A percentile compares a stretch with the other conserved stretches of the same genome.
Conservation (phyloP, 192 early-diverging fungal species). For the Rhizophlyctis rosea region DNA sequence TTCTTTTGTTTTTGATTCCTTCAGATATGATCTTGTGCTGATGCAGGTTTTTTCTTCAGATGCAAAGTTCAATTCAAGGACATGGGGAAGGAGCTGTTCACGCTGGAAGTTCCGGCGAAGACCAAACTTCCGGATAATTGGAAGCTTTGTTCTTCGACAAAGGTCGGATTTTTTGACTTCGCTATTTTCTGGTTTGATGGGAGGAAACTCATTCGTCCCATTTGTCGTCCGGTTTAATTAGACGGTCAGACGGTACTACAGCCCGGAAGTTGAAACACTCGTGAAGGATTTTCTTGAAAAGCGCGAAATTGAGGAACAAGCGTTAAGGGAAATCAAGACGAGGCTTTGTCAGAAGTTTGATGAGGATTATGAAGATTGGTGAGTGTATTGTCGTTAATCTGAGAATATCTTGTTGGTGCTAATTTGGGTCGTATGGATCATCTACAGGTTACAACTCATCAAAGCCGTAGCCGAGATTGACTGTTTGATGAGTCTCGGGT, state of each 20-base stretch:
- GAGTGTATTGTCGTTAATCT: not conserved
- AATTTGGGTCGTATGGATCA: not conserved
- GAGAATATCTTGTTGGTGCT: not conserved
- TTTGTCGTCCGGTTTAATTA: too few relatives aligned
- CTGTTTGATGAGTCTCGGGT: conserved; percentile 72
- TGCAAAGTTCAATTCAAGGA: conserved; percentile 76
- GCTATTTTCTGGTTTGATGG: too few relatives aligned
- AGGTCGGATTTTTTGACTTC: conserved; percentile 58
- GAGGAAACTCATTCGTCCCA: too few relatives aligned
- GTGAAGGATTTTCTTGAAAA: conserved; percentile 76
- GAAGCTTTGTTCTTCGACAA: conserved; percentile 73
- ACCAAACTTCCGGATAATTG: conserved; percentile 76
- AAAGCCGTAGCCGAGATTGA: conserved; percentile 81
- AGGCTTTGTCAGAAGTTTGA: conserved; percentile 86
- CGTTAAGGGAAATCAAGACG: conserved; percentile 68
- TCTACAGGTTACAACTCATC: conserved; percentile 52
- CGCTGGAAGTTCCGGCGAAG: conserved; percentile 80
- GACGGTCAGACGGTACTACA: conserved; percentile 82
- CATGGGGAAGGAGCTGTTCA: conserved; percentile 94
- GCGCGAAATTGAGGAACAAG: conserved; percentile 71
- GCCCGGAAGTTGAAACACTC: conserved; percentile 55
- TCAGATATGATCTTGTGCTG: not conserved
- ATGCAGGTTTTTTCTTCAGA: conserved; percentile 8
- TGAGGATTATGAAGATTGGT: conserved; percentile 65
- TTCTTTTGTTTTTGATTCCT: not conserved